Evolutionary conservation across 2,329 filamentous ascomycete species (phyloP), one percentile per base, ranked within the genome.

Genomic region (Orbilia oligospora): DNA sequence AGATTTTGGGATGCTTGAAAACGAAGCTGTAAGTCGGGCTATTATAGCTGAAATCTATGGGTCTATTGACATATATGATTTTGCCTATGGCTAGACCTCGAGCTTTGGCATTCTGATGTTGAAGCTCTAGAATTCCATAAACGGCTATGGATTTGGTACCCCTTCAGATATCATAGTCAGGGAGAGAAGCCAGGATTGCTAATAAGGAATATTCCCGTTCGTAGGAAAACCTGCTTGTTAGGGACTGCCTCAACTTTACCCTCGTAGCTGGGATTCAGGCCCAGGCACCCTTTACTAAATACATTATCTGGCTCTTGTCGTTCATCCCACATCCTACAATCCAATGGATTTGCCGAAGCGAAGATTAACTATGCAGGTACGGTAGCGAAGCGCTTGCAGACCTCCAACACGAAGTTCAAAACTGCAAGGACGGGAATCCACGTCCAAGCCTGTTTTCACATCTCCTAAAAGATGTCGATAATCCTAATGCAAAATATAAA

Each of bases 11-110:
- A 49, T 58, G 65, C 6, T 76, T 20, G 49, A 76, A 18, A 53
- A 70, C 38, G 72, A 66, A 51, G 41, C 38, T 14, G 61, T 67
- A 22, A 46, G 20, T 71, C n/a, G n/a, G n/a, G n/a, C n/a, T n/a
- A n/a, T n/a, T n/a, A n/a, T n/a, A n/a, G n/a, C n/a, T n/a, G n/a
- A n/a, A n/a, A n/a, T n/a, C n/a, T n/a, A n/a, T n/a, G n/a, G n/a
- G n/a, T n/a, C n/a, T n/a, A n/a, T n/a, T n/a, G n/a, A n/a, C n/a
- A n/a, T n/a, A n/a, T n/a, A n/a, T n/a, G n/a, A n/a, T n/a, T n/a
- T n/a, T n/a, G n/a, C 30, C 30, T 8, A 8, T 8, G 30, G 4
- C 30, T 30, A 30, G 30, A 30, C 30, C 8, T 8, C 30, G n/a
- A n/a, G n/a, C n/a, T n/a, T 30, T 30, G 30, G 8, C 4, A 8